Conservation (phyloP, 2,329 filamentous ascomycete species). For the Dissoconium aciculare region DNA sequence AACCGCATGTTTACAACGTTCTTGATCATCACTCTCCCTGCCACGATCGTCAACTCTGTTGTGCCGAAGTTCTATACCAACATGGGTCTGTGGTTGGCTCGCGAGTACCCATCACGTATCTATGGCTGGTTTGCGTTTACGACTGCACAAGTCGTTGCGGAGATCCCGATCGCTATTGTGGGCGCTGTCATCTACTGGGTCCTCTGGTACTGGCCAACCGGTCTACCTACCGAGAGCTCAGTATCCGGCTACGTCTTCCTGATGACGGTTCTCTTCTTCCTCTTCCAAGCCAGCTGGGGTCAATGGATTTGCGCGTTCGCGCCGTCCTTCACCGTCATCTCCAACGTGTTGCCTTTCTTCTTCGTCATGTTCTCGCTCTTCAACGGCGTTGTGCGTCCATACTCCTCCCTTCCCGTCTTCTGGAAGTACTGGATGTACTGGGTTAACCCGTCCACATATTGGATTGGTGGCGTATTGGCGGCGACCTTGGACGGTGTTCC, state of each 20-base stretch:
- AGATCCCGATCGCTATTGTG: slow-evolving; percentile 56
- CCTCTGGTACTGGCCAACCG: slow-evolving; percentile 63
- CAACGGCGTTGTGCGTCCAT: slow-evolving; percentile 63
- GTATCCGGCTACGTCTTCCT: slow-evolving; percentile 62
- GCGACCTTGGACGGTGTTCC: slow-evolving; percentile 42
- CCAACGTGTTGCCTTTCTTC: slow-evolving; percentile 64
- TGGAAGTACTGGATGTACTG: slow-evolving; percentile 62
- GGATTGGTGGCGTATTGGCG: slow-evolving; percentile 54
- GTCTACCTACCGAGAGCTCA: slow-evolving; percentile 49
- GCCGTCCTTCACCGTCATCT: slow-evolving; percentile 63
- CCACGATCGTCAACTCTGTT: slow-evolving; percentile 56
- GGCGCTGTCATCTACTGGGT: slow-evolving; percentile 53
- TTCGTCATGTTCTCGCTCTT: slow-evolving; percentile 64
- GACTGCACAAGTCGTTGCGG: slow-evolving; percentile 56
- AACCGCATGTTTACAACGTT: slow-evolving; percentile 64
- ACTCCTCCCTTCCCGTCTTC: slow-evolving; percentile 48
- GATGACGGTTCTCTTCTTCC: slow-evolving; percentile 63
- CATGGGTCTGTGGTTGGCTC: slow-evolving; percentile 55
- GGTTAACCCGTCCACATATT: slow-evolving; percentile 54
- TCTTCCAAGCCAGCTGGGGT: slow-evolving; percentile 62
- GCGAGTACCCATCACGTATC: slow-evolving; percentile 59
- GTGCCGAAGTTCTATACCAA: slow-evolving; percentile 67
- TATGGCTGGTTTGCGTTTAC: slow-evolving; percentile 67
- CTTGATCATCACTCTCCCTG: slow-evolving; percentile 43
- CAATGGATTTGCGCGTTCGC: slow-evolving; percentile 78